Evolutionary conservation across 2,329 filamentous ascomycete species (phyloP), one percentile per base, ranked within the genome.

Genomic region (Aureobasidium sp.): DNA sequence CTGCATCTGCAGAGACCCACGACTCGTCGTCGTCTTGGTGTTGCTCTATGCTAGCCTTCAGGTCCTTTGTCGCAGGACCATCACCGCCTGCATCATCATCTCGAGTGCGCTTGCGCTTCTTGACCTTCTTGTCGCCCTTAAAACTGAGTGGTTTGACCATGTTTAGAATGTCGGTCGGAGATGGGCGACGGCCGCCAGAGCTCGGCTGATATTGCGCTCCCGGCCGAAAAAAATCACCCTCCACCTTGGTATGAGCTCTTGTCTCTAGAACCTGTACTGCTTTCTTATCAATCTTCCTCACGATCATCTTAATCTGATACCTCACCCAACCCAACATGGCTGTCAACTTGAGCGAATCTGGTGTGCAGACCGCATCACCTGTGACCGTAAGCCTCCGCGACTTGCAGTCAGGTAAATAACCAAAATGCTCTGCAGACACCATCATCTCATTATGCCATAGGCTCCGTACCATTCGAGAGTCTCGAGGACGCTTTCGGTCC

Each of bases 41-140:
- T 17, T 41, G 43, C 29, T 26, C 41, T 48, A 51, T 51, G 57
- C 44, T 36, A 47, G 20, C 26, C 36, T 60, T 60, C 12, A 51
- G 7, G 17, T 60, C 57, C 26, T 60, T 60, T 20, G 57, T 13
- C 17, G 61, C 50, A 17, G 64, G 66, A 70, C 64, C 26, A 46
- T 65, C 62, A 59, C 70, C 68, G 34, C 72, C 74, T 55, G 70
- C 71, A 13, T 75, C 73, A 32, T 78, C 75, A 64, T 80, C 77
- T 59, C 80, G 79, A 52, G 82, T 77, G 68, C 89, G 86, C 82
- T 96, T 97, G 74, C 91, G 84, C 81, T 97, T 97, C 77, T 94
- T 96, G 64, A 84, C 78, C 78, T 94, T 94, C 77, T 95, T 97
- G 78, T 99, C 94, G 80, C 94, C 94, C 78, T 99, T 99, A 82